Percentiles rank a stretch among this genome's conserved stretches.
These are phyloP conservation scores for Candida yuanshanica DNA, from an alignment of 805 yeast species.

Conservation along the genomic window DNA sequence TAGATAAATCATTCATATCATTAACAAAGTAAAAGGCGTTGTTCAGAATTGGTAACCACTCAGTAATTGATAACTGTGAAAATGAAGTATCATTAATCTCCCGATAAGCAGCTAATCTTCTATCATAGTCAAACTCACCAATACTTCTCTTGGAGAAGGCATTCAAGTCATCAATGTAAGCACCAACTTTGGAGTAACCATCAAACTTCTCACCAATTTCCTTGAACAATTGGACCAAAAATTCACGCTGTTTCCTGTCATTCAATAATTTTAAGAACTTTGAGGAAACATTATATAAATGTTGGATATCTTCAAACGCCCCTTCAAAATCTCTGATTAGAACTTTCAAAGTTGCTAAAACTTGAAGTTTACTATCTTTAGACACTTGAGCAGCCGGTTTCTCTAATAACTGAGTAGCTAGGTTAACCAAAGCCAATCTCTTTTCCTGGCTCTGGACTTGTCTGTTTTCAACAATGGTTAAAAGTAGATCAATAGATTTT, in stretches of 20 bases:
- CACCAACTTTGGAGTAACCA: conserved; percentile 40
- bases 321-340: conserved; percentile 51
- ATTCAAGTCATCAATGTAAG: conserved; percentile 60
- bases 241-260: conserved; percentile 57
- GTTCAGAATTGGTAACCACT: conserved; percentile 79
- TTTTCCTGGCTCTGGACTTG: conserved; percentile 51
- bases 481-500: conserved; percentile 45
- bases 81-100: conserved; percentile 53
- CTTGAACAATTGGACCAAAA: conserved; percentile 53
- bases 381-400: conserved; percentile 50
- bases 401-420: conserved; percentile 56
- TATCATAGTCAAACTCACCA: conserved; percentile 75
- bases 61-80: conserved; percentile 36
- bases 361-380: conserved; percentile 45
- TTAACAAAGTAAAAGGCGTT: conserved; percentile 64
- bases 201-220: conserved; percentile 51
- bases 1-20: conserved; percentile 73
- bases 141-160: conserved; percentile 57
- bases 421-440: conserved; percentile 44
- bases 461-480: conserved; percentile 49
- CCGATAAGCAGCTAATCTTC: conserved; percentile 63
- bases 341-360: conserved; percentile 51
- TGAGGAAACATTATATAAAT: conserved; percentile 45
- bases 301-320: conserved; percentile 42
- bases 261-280: conserved; percentile 52